Base-by-base conservation (phyloP, 75 land plant genomes). In the Sequoia sempervirens region DNA sequence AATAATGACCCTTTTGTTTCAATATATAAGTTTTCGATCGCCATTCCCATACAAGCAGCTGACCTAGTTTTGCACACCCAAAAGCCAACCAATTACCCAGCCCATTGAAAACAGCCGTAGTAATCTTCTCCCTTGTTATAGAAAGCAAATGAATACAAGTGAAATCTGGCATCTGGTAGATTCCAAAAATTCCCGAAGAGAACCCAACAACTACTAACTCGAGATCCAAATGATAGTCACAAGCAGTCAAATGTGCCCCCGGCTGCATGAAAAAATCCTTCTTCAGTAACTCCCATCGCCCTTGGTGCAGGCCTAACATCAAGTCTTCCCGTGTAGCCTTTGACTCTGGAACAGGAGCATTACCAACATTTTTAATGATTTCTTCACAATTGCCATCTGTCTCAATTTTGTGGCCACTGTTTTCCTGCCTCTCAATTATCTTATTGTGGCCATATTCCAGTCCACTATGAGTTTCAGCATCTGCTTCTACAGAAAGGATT, bases 31-130 rank as follows among this genome's bases (percentile, higher is more conserved):
- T 93, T 91, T 96, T 96, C 0, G 99, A 94, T 4, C 93, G 92
- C 99, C 99, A 97, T 84, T 97, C 98, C 99, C 99, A 97, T 45
- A 97, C 99, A 14, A 97, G 93, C 81, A 97, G 86, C 92, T 97
- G 99, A 75, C 99, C 99, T 64, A 97, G 86, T 79, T 89, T 97
- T 53, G 99, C 98, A 82, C 99, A 97, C 28, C 99, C 99, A 81
- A 97, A 94, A 5, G 94, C 91, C 82, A 97, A 84, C 99, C 98
- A 96, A 85, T 97, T 97, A 30, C 99, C 98, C 54, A 90, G 83
- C 30, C 88, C 85, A 76, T 97, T 96, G 87, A 97, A 97, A n/a
- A 91, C 89, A 2, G 94, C 90, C 28, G 96, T 88, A 0, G 98
- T 96, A 10, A 97, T 94, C 89, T 92, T 96, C 86, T 93, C 91